These are phyloP conservation scores for Laguncularia racemosa DNA, from an alignment of 345 rosid species.

Conservation along the genomic window DNA sequence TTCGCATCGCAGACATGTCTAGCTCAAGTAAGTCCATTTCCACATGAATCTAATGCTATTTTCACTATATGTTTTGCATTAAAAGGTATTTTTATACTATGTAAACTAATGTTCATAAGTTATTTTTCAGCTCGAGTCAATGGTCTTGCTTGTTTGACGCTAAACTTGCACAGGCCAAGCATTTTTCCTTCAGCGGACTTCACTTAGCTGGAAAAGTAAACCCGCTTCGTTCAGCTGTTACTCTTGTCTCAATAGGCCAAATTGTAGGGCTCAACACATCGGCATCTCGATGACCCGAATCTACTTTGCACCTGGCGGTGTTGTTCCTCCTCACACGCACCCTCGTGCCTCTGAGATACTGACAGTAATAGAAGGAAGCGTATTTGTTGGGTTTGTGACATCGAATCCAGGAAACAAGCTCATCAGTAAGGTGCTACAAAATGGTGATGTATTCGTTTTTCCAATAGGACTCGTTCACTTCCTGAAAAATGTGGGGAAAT, in stretches of 20 bases:
- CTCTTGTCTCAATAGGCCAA: conserved; percentile 2
- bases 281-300: conserved; percentile 17
- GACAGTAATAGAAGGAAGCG: conserved; percentile 17
- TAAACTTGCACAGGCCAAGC: conserved; percentile 6
- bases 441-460: conserved; percentile 21
- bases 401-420: conserved; percentile 20
- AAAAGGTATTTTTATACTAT: not conserved
- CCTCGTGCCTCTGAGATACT: conserved; percentile 17
- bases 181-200: conserved; percentile 11
- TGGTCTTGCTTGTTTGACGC: conserved; percentile 12
- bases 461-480: conserved; percentile 19
- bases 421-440: conserved; percentile 15
- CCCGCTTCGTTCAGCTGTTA: conserved; percentile 4
- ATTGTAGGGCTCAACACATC: conserved; percentile 17
- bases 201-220: conserved; percentile 6
- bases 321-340: conserved; percentile 12
- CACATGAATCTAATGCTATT: not conserved
- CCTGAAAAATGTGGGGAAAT: conserved; percentile 13
- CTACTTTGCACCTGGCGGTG: conserved; percentile 13
- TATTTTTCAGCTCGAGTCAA: conserved; percentile 10
- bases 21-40: conserved; percentile 1
- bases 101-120: not conserved
- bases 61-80: too few relatives aligned
- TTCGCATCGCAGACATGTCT: conserved; percentile 13
- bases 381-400: conserved; percentile 17